Base-by-base conservation (phyloP, 345 rosid species). In the Laguncularia racemosa region DNA sequence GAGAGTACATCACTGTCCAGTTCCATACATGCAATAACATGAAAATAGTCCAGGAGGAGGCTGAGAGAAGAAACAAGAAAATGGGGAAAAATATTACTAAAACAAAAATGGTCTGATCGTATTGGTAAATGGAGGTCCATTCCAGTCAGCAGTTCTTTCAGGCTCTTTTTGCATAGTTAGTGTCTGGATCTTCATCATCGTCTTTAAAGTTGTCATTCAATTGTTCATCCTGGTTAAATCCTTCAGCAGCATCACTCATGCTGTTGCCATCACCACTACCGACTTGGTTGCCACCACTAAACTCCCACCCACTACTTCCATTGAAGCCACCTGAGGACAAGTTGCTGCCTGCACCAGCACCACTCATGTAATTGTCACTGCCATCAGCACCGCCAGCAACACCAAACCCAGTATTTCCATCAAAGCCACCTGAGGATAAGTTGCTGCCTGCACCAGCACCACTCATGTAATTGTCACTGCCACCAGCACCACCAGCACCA, bases 81-180 rank as follows among this genome's bases (percentile, higher is more conserved):
- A 33, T 33, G 40, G 6, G 11, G 1, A 33, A 33, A 33, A 33
- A 33, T 33, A 33, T 33, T 33, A 33, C 40, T 33, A 33, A 6
- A 33, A 33, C 40, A 33, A 33, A 33, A 33, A 33, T 33, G 40
- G 11, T 0, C 40, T 33, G 40, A 33, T 33, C 7, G 40, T 33
- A 33, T 33, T 33, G 40, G 40, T 33, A 9, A 33, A 33, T 33
- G 40, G 40, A 33, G 40, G 40, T 33, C 7, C 40, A 7, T 33
- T 7, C 40, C 40, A 33, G 40, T 33, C 40, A 33, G 40, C 40
- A 33, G 7, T 33, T 33, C 40, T 33, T 54, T 88, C 81, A 88
- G 46, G 85, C 92, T 60, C 92, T 84, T 71, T 91, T 88, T 51
- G 95, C 87, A 46, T 76, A 67, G 68, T 84, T 76, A 21, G 20